phyloP scores from a whole-genome alignment of 2,329 filamentous ascomycete genomes.

The Neobulgaria alba region DNA sequence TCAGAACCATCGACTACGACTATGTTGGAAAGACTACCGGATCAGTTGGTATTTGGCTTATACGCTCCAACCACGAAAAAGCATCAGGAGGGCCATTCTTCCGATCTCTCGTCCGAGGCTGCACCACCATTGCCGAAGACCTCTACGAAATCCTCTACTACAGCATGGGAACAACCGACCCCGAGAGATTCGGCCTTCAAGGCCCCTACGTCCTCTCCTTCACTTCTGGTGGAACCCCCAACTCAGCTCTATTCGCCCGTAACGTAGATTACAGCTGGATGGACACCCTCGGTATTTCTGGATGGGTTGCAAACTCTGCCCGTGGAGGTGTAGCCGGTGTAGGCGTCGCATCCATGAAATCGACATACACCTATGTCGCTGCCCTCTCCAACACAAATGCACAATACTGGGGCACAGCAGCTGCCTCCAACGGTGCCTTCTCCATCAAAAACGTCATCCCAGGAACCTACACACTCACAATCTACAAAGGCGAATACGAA shows the following conservation, averaged over 20 bases:
- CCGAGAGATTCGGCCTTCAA: conserved; percentile 34
- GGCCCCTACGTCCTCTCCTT: conserved; percentile 34
- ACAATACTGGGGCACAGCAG: conserved; percentile 57
- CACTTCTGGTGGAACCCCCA: conserved; percentile 32
- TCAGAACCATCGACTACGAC: conserved; percentile 13
- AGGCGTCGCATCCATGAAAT: conserved; percentile 10
- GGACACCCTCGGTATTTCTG: conserved; percentile 10
- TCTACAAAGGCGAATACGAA: conserved; percentile 51
- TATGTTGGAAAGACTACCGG: conserved; percentile 9
- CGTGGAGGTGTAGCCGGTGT: conserved; percentile 9
- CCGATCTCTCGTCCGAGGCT: conserved; percentile 27
- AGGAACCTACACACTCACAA: conserved; percentile 59
- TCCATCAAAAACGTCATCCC: conserved; percentile 58
- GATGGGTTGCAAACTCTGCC: conserved; percentile 5
- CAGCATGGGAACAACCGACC: conserved; percentile 36
- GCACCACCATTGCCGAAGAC: conserved; percentile 28
- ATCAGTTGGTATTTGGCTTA: conserved; percentile 7
- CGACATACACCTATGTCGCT: conserved; percentile 8
- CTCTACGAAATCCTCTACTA: conserved; percentile 37
- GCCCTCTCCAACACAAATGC: conserved; percentile 43
- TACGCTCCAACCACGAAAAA: conserved; percentile 37
- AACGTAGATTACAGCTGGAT: conserved; percentile 11
- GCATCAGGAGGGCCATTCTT: conserved; percentile 60
- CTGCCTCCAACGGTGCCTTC: conserved; percentile 43
- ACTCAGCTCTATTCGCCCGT: conserved; percentile 14